These are phyloP conservation scores for Rhizopogon rudus DNA, from an alignment of 768 basidiomycete species.

Conservation along the genomic window DNA sequence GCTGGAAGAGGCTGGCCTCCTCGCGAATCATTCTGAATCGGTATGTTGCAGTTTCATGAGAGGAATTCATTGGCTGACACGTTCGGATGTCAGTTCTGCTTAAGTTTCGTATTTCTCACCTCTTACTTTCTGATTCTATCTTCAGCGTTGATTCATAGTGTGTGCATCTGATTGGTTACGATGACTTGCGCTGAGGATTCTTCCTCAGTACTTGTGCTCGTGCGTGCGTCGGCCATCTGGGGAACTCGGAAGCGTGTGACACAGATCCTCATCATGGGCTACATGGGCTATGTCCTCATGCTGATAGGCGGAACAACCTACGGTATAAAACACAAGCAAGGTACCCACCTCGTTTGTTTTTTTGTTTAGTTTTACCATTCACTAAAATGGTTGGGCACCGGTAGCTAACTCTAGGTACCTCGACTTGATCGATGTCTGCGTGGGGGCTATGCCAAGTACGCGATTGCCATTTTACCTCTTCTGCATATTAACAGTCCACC, in stretches of 20 bases:
- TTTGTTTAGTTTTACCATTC: neutral
- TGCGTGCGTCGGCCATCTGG: slow-evolving; percentile 21
- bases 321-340: neutral
- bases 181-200: neutral
- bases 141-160: slow-evolving; percentile 18
- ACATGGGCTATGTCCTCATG: slow-evolving; percentile 6
- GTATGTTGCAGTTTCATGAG: slow-evolving; percentile 5
- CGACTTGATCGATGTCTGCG: slow-evolving; percentile 9
- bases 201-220: slow-evolving; percentile 17
- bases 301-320: neutral
- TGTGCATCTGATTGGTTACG: neutral
- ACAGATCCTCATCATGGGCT: neutral
- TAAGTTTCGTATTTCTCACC: neutral
- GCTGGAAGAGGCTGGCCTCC: slow-evolving; percentile 18
- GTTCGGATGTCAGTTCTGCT: slow-evolving; percentile 13
- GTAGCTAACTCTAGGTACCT: slow-evolving; percentile 7
- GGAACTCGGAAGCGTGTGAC: slow-evolving; percentile 6
- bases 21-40: slow-evolving; percentile 8
- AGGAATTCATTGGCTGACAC: neutral
- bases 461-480: neutral
- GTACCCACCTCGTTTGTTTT: neutral
- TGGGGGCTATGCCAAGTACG: slow-evolving; percentile 7
- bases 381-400: neutral
- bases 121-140: slow-evolving; percentile 5
- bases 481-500: neutral